These are phyloP conservation scores for Sungouiella thailandica DNA, from an alignment of 805 yeast species.

Conservation along the genomic window DNA sequence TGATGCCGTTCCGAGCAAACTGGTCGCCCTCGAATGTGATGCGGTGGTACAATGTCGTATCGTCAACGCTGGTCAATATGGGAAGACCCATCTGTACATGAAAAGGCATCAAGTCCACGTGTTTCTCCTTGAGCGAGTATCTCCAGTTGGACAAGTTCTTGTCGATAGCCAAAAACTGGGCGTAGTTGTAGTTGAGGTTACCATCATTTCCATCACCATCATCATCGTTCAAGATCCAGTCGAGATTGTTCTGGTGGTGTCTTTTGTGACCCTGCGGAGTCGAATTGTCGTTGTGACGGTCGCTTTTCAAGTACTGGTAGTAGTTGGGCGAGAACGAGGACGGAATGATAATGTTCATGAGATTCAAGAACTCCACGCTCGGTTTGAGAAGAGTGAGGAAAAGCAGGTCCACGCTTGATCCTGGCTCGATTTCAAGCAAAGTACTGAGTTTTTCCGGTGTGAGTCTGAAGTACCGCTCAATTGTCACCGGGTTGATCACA, in stretches of 20 bases:
- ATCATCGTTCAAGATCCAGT: constrained; percentile 42
- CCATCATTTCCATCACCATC: constrained; percentile 47
- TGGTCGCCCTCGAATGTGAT: constrained; percentile 16
- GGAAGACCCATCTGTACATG: constrained; percentile 29
- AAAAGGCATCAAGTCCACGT: constrained; percentile 20
- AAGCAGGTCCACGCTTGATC: constrained; percentile 22
- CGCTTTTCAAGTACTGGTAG: constrained; percentile 34
- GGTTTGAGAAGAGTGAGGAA: constrained; percentile 36
- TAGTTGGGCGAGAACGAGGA: constrained; percentile 44
- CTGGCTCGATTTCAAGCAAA: constrained; percentile 19
- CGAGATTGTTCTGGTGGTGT: constrained; percentile 21
- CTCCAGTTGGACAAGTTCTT: constrained; percentile 39
- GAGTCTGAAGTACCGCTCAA: constrained; percentile 39
- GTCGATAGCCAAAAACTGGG: constrained; percentile 39
- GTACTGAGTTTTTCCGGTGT: constrained; percentile 40
- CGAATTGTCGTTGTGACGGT: constrained; percentile 10
- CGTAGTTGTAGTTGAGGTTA: constrained; percentile 40
- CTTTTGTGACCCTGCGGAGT: constrained; percentile 12
- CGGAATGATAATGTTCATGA: constrained; percentile 41
- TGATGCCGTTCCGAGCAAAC: constrained; percentile 5
- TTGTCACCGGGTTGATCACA: constrained; percentile 43
- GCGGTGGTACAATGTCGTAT: constrained; percentile 29
- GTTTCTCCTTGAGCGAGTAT: constrained; percentile 28
- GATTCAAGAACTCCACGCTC: constrained; percentile 39
- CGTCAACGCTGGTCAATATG: constrained; percentile 15